A percentile compares a stretch with the other conserved stretches of the same genome.
Conservation (phyloP, 371 early-diverging fungal species). For the Mortierella sp. region DNA sequence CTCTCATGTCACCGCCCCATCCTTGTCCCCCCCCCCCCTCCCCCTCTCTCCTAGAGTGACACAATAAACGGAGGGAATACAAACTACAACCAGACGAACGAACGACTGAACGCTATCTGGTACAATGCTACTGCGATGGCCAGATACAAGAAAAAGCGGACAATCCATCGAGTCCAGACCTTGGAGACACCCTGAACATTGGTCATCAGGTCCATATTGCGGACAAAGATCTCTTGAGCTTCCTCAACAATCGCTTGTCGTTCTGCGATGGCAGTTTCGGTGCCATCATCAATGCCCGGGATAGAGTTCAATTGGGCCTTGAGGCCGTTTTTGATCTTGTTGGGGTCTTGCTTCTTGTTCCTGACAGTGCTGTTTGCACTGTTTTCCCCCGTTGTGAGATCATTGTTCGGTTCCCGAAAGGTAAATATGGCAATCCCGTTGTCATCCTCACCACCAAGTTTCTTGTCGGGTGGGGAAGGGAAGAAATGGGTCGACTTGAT, state of each 20-base stretch:
- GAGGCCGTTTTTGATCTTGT: slow-evolving; percentile 24
- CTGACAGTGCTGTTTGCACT: not conserved
- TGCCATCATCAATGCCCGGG: slow-evolving; percentile 14
- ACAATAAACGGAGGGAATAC: no score
- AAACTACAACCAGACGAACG: no score
- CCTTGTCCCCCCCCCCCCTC: no score
- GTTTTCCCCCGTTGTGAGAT: not conserved
- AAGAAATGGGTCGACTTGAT: slow-evolving; percentile 34
- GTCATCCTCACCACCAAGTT: slow-evolving; percentile 38
- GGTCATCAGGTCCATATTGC: slow-evolving; percentile 42
- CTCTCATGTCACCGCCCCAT: no score
- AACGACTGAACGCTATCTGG: slow-evolving; percentile 13
- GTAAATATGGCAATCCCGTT: slow-evolving; percentile 46
- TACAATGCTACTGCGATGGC: slow-evolving; percentile 19
- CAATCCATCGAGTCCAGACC: slow-evolving; percentile 39
- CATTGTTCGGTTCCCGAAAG: slow-evolving; percentile 19
- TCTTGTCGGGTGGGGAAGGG: slow-evolving; percentile 42
- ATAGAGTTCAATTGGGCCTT: slow-evolving; percentile 32
- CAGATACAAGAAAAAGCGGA: slow-evolving; percentile 12
- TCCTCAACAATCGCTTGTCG: slow-evolving; percentile 29
- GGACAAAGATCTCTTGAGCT: slow-evolving; percentile 36
- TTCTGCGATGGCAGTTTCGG: slow-evolving; percentile 9
- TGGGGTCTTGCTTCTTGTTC: slow-evolving; percentile 29
- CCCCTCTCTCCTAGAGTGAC: no score
- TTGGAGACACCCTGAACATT: slow-evolving; percentile 26